phyloP scores from a whole-genome alignment of 306 rosid genomes.

The Styphnolobium japonicum region DNA sequence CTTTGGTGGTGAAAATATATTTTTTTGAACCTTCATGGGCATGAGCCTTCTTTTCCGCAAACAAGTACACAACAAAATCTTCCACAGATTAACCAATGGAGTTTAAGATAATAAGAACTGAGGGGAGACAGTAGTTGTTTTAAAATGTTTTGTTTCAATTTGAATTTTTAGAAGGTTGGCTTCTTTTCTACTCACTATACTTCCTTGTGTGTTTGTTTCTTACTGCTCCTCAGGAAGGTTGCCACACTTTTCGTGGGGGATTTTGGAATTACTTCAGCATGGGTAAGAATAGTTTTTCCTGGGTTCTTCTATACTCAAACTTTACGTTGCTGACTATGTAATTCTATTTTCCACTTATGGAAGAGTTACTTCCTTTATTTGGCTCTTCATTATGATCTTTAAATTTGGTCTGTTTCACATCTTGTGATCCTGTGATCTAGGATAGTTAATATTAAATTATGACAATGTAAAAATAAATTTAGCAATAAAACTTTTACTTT shows the following conservation, averaged over 20 bases:
- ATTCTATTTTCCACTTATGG: background rate
- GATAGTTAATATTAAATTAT: background rate
- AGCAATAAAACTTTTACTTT: background rate
- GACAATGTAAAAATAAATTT: conserved; percentile 2
- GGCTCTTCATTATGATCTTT: background rate
- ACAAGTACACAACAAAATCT: background rate
- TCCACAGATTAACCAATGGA: background rate
- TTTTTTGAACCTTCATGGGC: background rate
- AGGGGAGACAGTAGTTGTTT: background rate
- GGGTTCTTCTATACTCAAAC: background rate
- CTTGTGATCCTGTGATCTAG: background rate
- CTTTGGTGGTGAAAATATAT: background rate
- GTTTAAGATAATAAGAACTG: background rate
- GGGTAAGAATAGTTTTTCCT: conserved; percentile 56
- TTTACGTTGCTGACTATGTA: conserved; percentile 1
- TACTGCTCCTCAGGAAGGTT: conserved; percentile 69
- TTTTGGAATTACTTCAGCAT: conserved; percentile 99
- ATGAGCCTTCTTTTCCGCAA: conserved; percentile 5
- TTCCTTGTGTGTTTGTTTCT: conserved; percentile 25
- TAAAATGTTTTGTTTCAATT: conserved; percentile 1
- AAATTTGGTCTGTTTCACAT: background rate
- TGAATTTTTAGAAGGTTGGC: conserved; percentile 15
- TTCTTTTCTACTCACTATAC: conserved; percentile 23
- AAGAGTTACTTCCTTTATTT: conserved; percentile 12
- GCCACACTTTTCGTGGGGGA: conserved; percentile 95